Evolutionary conservation across 208 protist species (phyloP), one percentile per base, ranked within the genome.

Genomic region (Acanthamoeba polyphaga): DNA sequence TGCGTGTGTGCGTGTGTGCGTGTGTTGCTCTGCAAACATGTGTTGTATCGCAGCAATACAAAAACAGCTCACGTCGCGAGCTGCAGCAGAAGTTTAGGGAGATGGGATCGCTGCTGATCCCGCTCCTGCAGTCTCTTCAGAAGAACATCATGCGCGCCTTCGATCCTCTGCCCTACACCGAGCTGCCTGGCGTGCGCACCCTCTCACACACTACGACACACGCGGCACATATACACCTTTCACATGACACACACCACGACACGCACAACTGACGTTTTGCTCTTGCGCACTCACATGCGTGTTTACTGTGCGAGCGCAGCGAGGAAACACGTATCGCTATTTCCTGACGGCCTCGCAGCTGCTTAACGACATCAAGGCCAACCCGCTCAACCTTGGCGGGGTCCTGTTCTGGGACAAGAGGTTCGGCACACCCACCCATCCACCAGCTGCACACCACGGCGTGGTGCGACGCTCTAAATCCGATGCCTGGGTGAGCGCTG

Each of bases 321-420:
- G 68, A 43, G 68, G 68, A 29, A 74, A 74, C 68, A 74, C 68
- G n/a, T 74, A 90, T 9, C 32, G 87, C 0, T 92, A 76, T 34
- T 92, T 92, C 43, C 34, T 92, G 22, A 53, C 1, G 5, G 87
- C 87, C 5, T 92, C 87, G 3, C 87, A 74, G 27, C 27, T 92
- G 38, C 49, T 92, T 0, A 92, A 92, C n/a, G 87, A 92, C 0
- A 92, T 92, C 34, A 68, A 74, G 60, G 87, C 87, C 43, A 74
- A 92, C 29, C 64, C 62, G 27, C 12, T 24, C 60, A 92, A 92
- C 38, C 0, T 92, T 4, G 87, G 19, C 9, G 87, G 60, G 1
- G 64, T 49, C 1, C 87, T 92, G 15, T 92, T 92, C 38, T 92
- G 64, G 55, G 87, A 92, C n/a, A 68, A 92, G 64, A 92, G 62